Base-by-base conservation (phyloP, 179 eudicot species). In the Vitellaria paradoxa region DNA sequence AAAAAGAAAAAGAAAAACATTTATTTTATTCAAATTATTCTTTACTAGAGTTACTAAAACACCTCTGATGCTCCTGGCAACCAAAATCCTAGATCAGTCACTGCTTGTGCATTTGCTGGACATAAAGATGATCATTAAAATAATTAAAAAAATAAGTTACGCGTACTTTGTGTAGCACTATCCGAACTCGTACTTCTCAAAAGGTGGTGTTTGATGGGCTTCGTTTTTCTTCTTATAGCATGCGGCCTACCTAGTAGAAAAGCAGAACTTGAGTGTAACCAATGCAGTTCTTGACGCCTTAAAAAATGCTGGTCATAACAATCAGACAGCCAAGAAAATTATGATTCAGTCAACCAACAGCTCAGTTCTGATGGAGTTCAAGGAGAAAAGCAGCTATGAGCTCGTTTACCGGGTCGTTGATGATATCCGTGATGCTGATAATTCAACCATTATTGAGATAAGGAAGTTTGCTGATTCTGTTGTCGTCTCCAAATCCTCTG, bases 241-340 rank as follows among this genome's bases (percentile, higher is more conserved):
- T 82, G 99, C 99, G 68, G 83, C 83, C 42, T 96, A 89, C 91
- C 92, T 96, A 56, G 98, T 94, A 47, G 81, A 79, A 46, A 86
- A 87, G 2, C 88, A 84, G 75, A 89, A 94, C 55, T 72, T 91
- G 72, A 82, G 86, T 70, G 81, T 91, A 42, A 85, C 85, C 11
- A 92, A 88, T 72, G 91, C 90, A 15, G 96, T 93, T 78, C 76
- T 74, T 53, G 82, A 81, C 42, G 87, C 90, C 79, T 76, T 96
- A 68, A 82, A 69, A 65, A 88, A 85, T 77, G 80, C 87, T 21
- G 93, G 90, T 49, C 82, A 84, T 53, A 83, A 52, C 49, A 82
- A 77, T 18, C 84, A 83, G 56, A 83, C 81, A 11, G 76, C 76
- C 57, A 82, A 88, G 82, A 88, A 85, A 72, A 88, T 93, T 57